Base-by-base conservation (phyloP, 2,329 filamentous ascomycete species). In the Calonectria pseudoturangicola region DNA sequence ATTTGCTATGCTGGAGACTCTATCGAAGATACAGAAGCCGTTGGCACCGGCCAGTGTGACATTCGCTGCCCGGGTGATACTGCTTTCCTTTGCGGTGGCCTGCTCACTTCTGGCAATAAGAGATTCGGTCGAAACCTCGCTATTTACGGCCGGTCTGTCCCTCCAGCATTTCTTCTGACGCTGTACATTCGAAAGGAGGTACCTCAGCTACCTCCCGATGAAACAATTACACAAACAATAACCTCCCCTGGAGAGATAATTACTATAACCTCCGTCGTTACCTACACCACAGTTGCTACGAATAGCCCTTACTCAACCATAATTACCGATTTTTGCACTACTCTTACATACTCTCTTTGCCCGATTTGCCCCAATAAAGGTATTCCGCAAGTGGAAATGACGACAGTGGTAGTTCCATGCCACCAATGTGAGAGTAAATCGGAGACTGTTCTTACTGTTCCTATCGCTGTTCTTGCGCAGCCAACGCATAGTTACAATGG, bases 401-500 rank as follows among this genome's bases (percentile, higher is more conserved):
- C 43, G 2, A 47, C 43, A 47, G 18, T 47, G 8, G 18, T 47
- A 18, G 43, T 47, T 21, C 43, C 45, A 9, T 48, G n/a, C 25
- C 45, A 25, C 45, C 4, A 48, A 48, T 25, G 45, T 48, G n/a
- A 48, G 6, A 48, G 45, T 48, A n/a, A 48, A 48, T 25, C n/a
- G n/a, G 45, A n/a, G 21, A 25, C 25, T 25, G 27, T n/a, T 48
- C 45, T 48, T 8, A 48, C 45, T 25, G 45, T 48, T 48, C 45
- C 45, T 25, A 48, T 13, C 7, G 45, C n/a, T 7, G 45, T 25
- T n/a, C n/a, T 13, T 12, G n/a, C 45, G 2, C 45, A 48, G 21
- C 6, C 45, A 48, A 48, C 45, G 45, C 45, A 48, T 48, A 48
- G n/a, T 25, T 25, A 48, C n/a, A n/a, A 45, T 48, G 45, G 25